These are phyloP conservation scores for Rutstroemia sp. DNA, from an alignment of 2,329 filamentous ascomycete genomes.

Conservation along the genomic window DNA sequence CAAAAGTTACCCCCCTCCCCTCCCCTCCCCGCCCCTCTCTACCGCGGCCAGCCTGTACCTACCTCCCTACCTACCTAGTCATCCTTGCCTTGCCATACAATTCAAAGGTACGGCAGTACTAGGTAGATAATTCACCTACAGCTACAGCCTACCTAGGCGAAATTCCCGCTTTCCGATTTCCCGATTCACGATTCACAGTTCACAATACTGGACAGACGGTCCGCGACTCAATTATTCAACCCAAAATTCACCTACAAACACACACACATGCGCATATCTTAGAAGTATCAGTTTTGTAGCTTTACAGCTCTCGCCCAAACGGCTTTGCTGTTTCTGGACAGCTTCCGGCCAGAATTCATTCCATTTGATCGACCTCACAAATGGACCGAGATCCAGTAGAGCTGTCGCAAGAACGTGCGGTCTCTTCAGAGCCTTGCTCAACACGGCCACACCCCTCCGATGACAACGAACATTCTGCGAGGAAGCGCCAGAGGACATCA, in stretches of 20 bases:
- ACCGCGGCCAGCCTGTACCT: no score
- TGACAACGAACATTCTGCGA: conserved; percentile 42
- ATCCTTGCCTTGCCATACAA: no score
- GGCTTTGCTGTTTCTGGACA: conserved; percentile 11
- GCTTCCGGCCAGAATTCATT: conserved; percentile 38
- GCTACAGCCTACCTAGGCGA: no score
- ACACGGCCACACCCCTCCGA: conserved; percentile 58
- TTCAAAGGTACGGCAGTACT: no score
- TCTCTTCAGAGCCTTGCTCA: conserved; percentile 55
- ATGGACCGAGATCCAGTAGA: conserved; percentile 29
- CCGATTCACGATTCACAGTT: no score
- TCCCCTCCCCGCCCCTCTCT: no score
- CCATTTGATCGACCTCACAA: conserved; percentile 33
- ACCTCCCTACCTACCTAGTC: no score
- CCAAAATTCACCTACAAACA: background rate
- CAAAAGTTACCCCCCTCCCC: no score
- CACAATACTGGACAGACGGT: background rate
- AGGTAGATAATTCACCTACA: no score
- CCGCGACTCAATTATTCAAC: background rate
- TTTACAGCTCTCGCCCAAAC: conserved; percentile 19
- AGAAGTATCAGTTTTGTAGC: conserved; percentile 8
- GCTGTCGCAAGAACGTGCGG: conserved; percentile 46
- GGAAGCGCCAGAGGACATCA: conserved; percentile 57
- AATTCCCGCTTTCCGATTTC: no score
- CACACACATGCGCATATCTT: conserved; percentile 16